Evolutionary conservation across 768 basidiomycete genomes (phyloP), one percentile per base, ranked within the genome.

Genomic region (Amanita brunnescens): DNA sequence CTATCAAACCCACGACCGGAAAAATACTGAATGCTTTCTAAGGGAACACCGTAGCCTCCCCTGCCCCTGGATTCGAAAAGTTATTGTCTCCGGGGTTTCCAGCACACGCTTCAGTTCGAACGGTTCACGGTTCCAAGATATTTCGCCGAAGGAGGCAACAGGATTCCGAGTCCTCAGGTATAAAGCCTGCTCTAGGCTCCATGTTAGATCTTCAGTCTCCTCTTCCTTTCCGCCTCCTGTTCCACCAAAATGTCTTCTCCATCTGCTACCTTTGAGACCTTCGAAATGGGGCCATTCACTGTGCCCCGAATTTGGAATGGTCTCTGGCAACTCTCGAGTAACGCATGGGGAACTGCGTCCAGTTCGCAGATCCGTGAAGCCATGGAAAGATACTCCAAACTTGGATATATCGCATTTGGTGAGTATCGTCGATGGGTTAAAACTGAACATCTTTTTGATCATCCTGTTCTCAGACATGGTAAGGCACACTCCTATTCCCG

Each of bases 271-370:
- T 30, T 59, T 39, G 79, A 83, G 64, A 75, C 73, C 0, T 79
- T 79, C 56, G 64, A 61, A 18, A 72, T 86, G 20, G 85, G 85
- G 13, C 76, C 77, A 4, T 75, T 79, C 57, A 59, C 60, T 20
- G 74, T 72, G 16, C 81, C 87, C 30, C 78, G 87, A 49, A 61
- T 90, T 49, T 87, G 85, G 83, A 78, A 75, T 6, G 87, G 87
- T 8, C 75, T 91, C 2, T 91, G 89, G 89, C 90, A 91, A 55
- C 77, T 91, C 33, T 89, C 89, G 9, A 85, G 85, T 61, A 85
- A 83, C 46, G 87, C 88, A 2, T 91, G 89, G 89, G 89, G 90
- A 16, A 84, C 77, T 42, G 85, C 85, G 1, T 73, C 85, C 0
- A 78, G 79, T 1, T 58, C 74, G 26, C 82, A 79, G 59, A 76